Evolutionary conservation across 805 yeast genomes (phyloP).

Genomic region (Metschnikowia hibisci): DNA sequence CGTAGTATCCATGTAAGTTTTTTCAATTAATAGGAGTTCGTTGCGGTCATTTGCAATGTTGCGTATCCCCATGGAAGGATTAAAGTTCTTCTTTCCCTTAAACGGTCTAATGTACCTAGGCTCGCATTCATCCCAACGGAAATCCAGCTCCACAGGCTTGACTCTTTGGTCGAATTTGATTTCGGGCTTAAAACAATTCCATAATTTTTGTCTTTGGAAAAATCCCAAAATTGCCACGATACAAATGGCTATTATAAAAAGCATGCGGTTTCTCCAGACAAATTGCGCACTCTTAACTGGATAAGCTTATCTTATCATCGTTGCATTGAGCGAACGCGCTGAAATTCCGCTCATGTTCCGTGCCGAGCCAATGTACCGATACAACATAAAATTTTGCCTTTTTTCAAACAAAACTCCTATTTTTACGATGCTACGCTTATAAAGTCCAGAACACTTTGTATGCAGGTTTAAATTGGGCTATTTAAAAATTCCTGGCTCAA

Average conservation of each 20-base stretch:
- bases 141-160: slow-evolving; percentile 9
- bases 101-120: slow-evolving; percentile 38
- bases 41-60: slow-evolving; percentile 34
- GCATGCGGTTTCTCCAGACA: not conserved
- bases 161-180: slow-evolving; percentile 1
- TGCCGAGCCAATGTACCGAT: not conserved
- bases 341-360: slow-evolving; percentile 1
- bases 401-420: too few relatives aligned
- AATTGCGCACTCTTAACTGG: not conserved
- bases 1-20: slow-evolving; percentile 49
- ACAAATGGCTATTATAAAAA: not conserved
- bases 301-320: slow-evolving; percentile 4
- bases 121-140: slow-evolving; percentile 41
- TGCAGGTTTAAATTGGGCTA: too few relatives aligned
- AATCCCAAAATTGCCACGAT: not conserved
- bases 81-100: slow-evolving; percentile 33
- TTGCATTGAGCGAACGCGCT: not conserved
- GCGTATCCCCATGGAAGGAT: slow-evolving; percentile 32
- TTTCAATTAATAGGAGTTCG: slow-evolving; percentile 60
- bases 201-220: not conserved
- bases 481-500: too few relatives aligned
- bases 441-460: too few relatives aligned
- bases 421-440: too few relatives aligned
- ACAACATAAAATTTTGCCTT: too few relatives aligned
- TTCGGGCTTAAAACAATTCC: not conserved